Conservation (phyloP, 1,284 basidiomycete genomes). For the Pseudozyma hubeiensis region DNA sequence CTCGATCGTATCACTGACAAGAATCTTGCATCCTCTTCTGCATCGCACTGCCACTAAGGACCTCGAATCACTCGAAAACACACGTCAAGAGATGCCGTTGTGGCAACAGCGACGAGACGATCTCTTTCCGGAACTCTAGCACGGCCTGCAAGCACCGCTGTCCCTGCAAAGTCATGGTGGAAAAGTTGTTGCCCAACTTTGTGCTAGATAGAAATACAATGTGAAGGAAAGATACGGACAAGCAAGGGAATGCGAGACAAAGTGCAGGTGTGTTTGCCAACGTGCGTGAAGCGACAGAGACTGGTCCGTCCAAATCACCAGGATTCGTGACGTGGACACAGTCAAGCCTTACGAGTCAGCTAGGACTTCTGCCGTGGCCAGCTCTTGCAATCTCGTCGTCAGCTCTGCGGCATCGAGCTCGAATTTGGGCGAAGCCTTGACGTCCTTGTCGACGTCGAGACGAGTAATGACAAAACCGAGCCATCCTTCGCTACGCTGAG, state of each 20-base stretch:
- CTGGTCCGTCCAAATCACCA: constrained; percentile 4
- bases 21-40: too few relatives aligned
- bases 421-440: constrained; percentile 10
- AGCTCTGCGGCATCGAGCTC: constrained; percentile 38
- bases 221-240: neutral
- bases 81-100: constrained; percentile 64
- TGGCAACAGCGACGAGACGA: constrained; percentile 64
- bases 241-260: neutral
- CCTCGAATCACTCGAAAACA: constrained; percentile 49
- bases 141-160: neutral
- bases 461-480: constrained; percentile 41
- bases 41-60: constrained; percentile 23
- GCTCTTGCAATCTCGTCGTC: constrained; percentile 14
- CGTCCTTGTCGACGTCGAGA: constrained; percentile 12
- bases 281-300: neutral
- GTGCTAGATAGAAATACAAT: constrained; percentile 28
- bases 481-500: constrained; percentile 28
- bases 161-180: neutral
- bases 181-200: neutral
- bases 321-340: neutral
- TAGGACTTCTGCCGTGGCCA: constrained; percentile 9
- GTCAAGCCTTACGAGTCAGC: neutral
- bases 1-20: too few relatives aligned
- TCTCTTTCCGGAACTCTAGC: constrained; percentile 54
- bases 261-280: neutral